A percentile compares a stretch with the other conserved stretches of the same genome.
phyloP scores from a whole-genome alignment of 73 alveolate genomes.

The Durusdinium trenchii region DNA sequence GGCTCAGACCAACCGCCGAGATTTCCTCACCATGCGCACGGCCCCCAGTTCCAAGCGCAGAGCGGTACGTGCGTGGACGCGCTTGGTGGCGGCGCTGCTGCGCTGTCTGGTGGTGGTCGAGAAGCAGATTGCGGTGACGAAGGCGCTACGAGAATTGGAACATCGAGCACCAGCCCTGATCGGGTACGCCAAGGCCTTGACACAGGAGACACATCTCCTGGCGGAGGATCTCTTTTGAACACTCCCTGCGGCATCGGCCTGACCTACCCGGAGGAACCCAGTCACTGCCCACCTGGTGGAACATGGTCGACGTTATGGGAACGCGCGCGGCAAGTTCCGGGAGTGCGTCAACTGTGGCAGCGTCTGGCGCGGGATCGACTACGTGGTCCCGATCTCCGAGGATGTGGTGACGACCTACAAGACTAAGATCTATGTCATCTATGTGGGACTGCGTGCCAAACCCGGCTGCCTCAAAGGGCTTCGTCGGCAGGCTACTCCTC shows the following conservation, averaged over 20 bases:
- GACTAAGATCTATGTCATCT: slow-evolving; percentile 34
- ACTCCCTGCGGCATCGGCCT: neutral
- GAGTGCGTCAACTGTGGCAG: neutral
- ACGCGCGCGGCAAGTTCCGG: slow-evolving; percentile 38
- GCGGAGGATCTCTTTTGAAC: neutral
- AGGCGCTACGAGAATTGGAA: neutral
- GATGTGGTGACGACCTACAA: no score
- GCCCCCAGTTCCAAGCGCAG: no score
- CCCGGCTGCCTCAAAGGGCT: no score
- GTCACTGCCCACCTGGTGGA: neutral
- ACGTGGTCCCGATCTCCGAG: slow-evolving; percentile 11
- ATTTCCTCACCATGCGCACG: no score
- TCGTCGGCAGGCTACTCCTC: no score
- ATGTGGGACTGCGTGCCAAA: neutral
- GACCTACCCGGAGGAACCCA: neutral
- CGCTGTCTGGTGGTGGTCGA: neutral
- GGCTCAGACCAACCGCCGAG: no score
- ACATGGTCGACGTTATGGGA: neutral
- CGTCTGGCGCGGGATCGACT: slow-evolving; percentile 8
- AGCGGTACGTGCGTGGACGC: slow-evolving; percentile 3
- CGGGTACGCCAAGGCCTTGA: neutral
- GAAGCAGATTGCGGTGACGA: neutral
- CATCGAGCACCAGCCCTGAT: neutral
- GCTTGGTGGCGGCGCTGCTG: neutral
- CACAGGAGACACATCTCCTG: no score